phyloP scores from a whole-genome alignment of 2,329 filamentous ascomycete genomes.

The Cladorrhinum sp. region DNA sequence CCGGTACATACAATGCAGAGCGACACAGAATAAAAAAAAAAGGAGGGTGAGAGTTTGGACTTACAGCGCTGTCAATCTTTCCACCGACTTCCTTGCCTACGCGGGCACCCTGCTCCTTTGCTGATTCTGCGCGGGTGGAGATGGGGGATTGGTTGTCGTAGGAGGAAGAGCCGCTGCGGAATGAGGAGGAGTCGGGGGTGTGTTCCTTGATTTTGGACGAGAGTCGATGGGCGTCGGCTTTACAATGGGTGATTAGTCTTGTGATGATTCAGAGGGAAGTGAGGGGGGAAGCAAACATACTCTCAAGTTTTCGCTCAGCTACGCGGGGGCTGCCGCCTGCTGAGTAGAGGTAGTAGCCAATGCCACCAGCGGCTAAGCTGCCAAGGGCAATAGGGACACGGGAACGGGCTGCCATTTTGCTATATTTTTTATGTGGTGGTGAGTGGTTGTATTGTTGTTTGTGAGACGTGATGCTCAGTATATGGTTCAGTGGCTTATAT shows the following conservation, averaged over 20 bases:
- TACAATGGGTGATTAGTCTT: background rate
- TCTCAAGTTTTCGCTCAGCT: constrained; percentile 83
- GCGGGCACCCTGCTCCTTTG: constrained; percentile 62
- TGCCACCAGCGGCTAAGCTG: constrained; percentile 61
- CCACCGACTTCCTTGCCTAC: constrained; percentile 60
- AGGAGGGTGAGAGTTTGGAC: constrained; percentile 32
- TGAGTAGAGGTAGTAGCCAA: constrained; percentile 88
- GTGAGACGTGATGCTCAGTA: too few species aligned
- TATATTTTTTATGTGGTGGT: constrained; percentile 11
- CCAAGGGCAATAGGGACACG: constrained; percentile 53
- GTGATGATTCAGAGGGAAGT: background rate
- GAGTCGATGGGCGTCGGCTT: constrained; percentile 74
- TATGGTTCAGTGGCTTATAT: too few species aligned
- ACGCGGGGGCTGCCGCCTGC: constrained; percentile 77
- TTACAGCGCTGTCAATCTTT: constrained; percentile 67
- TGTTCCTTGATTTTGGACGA: constrained; percentile 65
- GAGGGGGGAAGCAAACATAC: constrained; percentile 48
- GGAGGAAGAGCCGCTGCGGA: constrained; percentile 39
- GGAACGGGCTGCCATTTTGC: constrained; percentile 45
- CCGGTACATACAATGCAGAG: background rate
- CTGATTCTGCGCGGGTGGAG: constrained; percentile 25
- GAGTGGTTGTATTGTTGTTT: constrained; percentile 1
- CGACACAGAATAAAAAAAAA: background rate
- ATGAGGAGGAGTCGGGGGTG: constrained; percentile 56
- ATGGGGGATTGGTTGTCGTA: background rate